Conservation (phyloP, 2,329 filamentous ascomycete species). For the Emericellopsis cladophorae region DNA sequence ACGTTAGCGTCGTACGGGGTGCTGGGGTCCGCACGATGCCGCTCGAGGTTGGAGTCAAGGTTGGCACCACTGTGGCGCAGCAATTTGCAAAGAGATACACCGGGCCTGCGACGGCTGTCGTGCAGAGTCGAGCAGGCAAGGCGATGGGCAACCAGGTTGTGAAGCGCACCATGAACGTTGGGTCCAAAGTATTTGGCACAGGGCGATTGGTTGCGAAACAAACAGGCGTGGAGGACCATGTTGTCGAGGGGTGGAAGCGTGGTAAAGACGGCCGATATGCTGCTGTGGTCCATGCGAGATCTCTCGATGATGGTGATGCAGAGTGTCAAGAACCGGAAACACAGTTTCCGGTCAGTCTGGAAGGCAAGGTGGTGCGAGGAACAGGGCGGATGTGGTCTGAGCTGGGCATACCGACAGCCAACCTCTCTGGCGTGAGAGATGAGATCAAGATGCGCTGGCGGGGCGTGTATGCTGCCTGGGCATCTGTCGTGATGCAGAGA, state of each 20-base stretch:
- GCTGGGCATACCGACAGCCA: constrained; percentile 39
- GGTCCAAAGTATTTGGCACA: constrained; percentile 22
- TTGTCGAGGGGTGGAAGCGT: constrained; percentile 22
- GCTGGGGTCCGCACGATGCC: constrained; percentile 53
- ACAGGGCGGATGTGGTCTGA: constrained; percentile 24
- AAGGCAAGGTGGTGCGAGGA: constrained; percentile 31
- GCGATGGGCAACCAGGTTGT: constrained; percentile 9
- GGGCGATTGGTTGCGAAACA: constrained; percentile 6
- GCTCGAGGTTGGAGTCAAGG: constrained; percentile 49
- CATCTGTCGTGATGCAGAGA: constrained; percentile 24
- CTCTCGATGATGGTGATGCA: constrained; percentile 27
- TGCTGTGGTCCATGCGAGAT: constrained; percentile 24
- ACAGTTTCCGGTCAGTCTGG: constrained; percentile 41
- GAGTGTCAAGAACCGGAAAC: constrained; percentile 18
- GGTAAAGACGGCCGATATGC: constrained; percentile 22
- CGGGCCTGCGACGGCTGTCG: constrained; percentile 20
- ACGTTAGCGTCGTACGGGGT: constrained; percentile 48
- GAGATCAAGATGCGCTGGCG: constrained; percentile 38
- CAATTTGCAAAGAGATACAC: constrained; percentile 29
- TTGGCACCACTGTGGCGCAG: constrained; percentile 35
- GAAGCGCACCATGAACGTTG: constrained; percentile 1
- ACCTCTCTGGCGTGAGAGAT: constrained; percentile 36
- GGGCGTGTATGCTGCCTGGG: constrained; percentile 57
- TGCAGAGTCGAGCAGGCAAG: constrained; percentile 26
- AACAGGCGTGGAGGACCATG: constrained; percentile 11